These are phyloP conservation scores for Wickerhamomyces bisporus DNA, from an alignment of 805 yeast genomes.

Conservation along the genomic window DNA sequence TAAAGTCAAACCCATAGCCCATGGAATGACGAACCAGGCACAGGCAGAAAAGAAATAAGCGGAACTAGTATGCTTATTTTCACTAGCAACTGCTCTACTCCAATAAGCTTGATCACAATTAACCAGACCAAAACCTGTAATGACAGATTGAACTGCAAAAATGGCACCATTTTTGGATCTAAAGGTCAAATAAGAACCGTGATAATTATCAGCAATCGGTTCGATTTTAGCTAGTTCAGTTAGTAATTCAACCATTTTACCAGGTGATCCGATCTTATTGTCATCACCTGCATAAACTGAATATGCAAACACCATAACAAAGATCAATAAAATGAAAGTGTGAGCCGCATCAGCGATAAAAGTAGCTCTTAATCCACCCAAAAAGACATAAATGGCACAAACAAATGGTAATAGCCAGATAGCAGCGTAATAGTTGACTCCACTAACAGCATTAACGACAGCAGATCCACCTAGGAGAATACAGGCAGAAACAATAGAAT, in stretches of 20 bases:
- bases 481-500: constrained; percentile 37
- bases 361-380: constrained; percentile 50
- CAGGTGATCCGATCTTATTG: constrained; percentile 29
- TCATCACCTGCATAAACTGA: constrained; percentile 10
- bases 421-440: constrained; percentile 43
- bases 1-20: constrained; percentile 31
- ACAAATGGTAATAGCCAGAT: constrained; percentile 41
- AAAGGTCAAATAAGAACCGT: constrained; percentile 33
- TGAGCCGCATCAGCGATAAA: constrained; percentile 49
- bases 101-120: constrained; percentile 34
- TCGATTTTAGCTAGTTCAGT: constrained; percentile 27
- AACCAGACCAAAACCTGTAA: constrained; percentile 33
- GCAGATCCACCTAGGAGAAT: constrained; percentile 41
- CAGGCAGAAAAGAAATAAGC: constrained; percentile 37
- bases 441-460: constrained; percentile 35
- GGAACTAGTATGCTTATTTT: constrained; percentile 26
- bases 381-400: constrained; percentile 44
- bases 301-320: constrained; percentile 31
- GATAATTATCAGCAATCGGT: constrained; percentile 32
- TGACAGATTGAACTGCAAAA: constrained; percentile 26
- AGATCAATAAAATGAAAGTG: constrained; percentile 38
- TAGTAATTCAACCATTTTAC: constrained; percentile 38
- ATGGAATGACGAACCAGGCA: constrained; percentile 37
- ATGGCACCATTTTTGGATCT: constrained; percentile 29
- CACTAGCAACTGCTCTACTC: constrained; percentile 41